A percentile compares a stretch with the other conserved stretches of the same genome.
phyloP scores from a whole-genome alignment of 176 grass and related monocot species.

The Urochloa ruziziensis region DNA sequence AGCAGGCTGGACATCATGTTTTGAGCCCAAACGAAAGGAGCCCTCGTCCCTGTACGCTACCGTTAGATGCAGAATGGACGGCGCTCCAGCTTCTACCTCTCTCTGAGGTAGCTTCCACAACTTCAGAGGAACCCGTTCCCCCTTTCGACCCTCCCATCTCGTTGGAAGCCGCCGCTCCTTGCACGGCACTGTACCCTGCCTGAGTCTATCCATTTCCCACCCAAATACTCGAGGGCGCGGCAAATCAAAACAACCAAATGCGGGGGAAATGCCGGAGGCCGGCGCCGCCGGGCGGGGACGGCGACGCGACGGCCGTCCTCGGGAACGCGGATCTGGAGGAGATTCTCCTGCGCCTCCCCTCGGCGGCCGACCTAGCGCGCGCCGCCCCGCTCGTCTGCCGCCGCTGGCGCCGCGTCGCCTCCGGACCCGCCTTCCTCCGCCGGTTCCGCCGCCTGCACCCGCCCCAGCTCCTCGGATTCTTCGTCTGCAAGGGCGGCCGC shows the following conservation, averaged over 20 bases:
- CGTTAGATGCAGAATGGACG: too few relatives aligned
- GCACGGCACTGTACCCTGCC: not conserved
- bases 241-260: not conserved
- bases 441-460: not conserved
- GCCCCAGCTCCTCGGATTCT: slow-evolving; percentile 9
- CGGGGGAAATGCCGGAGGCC: not conserved
- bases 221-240: too few relatives aligned
- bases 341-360: slow-evolving; percentile 25
- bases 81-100: too few relatives aligned
- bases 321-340: not conserved
- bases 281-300: not conserved
- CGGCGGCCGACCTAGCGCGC: not conserved
- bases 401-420: not conserved
- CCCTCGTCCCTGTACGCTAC: too few relatives aligned
- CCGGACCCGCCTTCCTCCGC: not conserved
- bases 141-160: too few relatives aligned
- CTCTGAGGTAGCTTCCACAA: too few relatives aligned
- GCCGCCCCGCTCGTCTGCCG: not conserved
- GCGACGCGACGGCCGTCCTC: slow-evolving; percentile 1
- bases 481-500: slow-evolving; percentile 2
- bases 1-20: too few relatives aligned
- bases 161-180: not conserved
- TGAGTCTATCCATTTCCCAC: not conserved
- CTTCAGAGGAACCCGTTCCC: too few relatives aligned
- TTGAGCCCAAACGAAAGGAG: too few relatives aligned